Percentiles rank a stretch among this genome's conserved stretches.
These are phyloP conservation scores for Kalmusia sp. DNA, from an alignment of 2,329 filamentous ascomycete species.

Conservation along the genomic window DNA sequence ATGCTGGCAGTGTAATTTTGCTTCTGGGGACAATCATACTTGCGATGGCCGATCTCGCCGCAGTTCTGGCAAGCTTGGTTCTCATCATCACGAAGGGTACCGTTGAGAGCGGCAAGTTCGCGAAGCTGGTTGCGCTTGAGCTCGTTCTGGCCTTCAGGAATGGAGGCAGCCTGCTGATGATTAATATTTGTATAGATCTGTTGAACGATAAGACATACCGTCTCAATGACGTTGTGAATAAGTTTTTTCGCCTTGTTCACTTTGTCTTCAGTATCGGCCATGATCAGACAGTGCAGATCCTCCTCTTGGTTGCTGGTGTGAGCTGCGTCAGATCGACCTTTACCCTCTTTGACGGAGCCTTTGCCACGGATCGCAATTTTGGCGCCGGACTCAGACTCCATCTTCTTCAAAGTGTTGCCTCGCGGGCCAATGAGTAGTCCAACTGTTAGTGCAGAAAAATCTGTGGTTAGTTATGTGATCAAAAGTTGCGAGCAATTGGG, in stretches of 20 bases:
- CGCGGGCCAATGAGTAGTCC: slow-evolving; percentile 99
- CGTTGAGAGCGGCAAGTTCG: slow-evolving; percentile 96
- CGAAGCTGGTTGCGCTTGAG: slow-evolving; percentile 98
- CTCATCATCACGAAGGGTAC: slow-evolving; percentile 97
- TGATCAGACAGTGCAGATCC: slow-evolving; percentile 97
- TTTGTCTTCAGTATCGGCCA: slow-evolving; percentile 99
- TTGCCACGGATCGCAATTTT: slow-evolving; percentile 99
- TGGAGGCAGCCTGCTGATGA: slow-evolving; percentile 81
- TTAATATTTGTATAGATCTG: slow-evolving; percentile 35
- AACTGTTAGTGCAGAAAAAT: slow-evolving; percentile 85
- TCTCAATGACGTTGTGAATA: slow-evolving; percentile 98
- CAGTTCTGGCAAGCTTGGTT: slow-evolving; percentile 99
- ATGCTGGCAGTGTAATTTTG: slow-evolving; percentile 99
- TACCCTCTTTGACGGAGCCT: slow-evolving; percentile 99
- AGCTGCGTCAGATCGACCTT: slow-evolving; percentile 97
- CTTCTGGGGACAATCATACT: slow-evolving; percentile 97
- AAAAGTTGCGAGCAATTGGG: slow-evolving; percentile 42
- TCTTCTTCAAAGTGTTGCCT: slow-evolving; percentile 99
- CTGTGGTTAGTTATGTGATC: slow-evolving; percentile 83
- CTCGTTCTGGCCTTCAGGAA: slow-evolving; percentile 98
- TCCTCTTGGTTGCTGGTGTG: slow-evolving; percentile 99
- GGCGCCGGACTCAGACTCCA: slow-evolving; percentile 95
- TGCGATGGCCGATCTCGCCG: slow-evolving; percentile 97
- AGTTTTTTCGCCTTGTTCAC: slow-evolving; percentile 99
- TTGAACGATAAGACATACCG: slow-evolving; percentile 67